Base-by-base conservation (phyloP, 495 filamentous ascomycete species). In the Penicillium mononematosum region DNA sequence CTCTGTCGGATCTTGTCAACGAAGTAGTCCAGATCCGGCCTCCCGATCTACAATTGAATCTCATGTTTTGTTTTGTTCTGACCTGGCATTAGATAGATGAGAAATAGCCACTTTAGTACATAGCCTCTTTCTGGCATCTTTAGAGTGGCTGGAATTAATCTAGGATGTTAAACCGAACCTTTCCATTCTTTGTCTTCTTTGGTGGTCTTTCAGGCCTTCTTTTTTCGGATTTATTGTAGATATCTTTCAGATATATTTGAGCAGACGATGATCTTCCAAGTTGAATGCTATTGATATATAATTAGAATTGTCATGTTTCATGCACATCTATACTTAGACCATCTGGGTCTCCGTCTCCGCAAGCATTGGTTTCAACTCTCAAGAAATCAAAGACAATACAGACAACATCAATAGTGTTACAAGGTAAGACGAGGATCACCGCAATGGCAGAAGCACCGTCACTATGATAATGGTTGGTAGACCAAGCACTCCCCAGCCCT, bases 1-100 rank as follows among this genome's bases (percentile, higher is more conserved):
- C 24, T 36, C 27, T 29, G 1, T 45, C 14, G 27, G 39, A 36
- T 17, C 7, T 43, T 44, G 34, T 29, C 31, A 31, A 29, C 25
- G 25, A 53, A 43, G 46, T 58, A 45, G 41, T 43, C 48, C 29
- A 58, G 20, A 29, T 20, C 44, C 38, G 29, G 12, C 9, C 11
- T 38, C 46, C 22, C 22, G 11, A 12, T 22, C 43, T 39, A 34
- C 25, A 25, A 7, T 36, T 31, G 32, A 46, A 47, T 55, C 11
- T 47, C 22, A 47, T 31, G 11, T 20, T 45, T 36, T 11, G 9
- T 7, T 22, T 25, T 38, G 42, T 45, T 46, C 31, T 52, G 29
- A 17, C 2, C 16, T 38, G 22, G n/a, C 12, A 2, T 50, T 25
- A 2, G 19, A 43, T 36, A 19, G n/a, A 11, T n/a, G 4, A 46